Percentiles rank a stretch among this genome's conserved stretches.
Evolutionary conservation across 2,329 filamentous ascomycete species (phyloP).

Genomic region (Penicillium sp.): DNA sequence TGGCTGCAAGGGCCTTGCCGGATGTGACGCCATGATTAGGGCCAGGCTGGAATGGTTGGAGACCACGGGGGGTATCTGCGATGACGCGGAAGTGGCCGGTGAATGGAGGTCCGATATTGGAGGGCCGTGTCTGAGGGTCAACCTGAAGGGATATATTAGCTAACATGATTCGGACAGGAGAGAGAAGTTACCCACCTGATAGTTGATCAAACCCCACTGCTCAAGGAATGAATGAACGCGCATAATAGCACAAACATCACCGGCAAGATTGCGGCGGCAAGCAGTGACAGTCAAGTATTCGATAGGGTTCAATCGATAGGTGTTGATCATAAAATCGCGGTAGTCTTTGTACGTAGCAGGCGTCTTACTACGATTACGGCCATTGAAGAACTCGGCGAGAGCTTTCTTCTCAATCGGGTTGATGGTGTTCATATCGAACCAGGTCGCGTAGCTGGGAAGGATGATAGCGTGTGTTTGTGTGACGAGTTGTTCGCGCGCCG

Average conservation of each 20-base stretch:
- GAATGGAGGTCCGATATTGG: conserved; percentile 91
- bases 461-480: conserved; percentile 94
- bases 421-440: conserved; percentile 97
- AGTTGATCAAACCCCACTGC: conserved; percentile 98
- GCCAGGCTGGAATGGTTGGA: conserved; percentile 92
- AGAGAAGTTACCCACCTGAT: conserved; percentile 65
- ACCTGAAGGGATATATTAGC: conserved; percentile 57
- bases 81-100: conserved; percentile 96
- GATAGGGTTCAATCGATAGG: conserved; percentile 89
- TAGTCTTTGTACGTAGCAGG: conserved; percentile 98
- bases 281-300: conserved; percentile 97
- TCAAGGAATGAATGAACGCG: conserved; percentile 95
- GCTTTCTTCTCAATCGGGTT: conserved; percentile 91
- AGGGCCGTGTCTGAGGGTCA: conserved; percentile 90
- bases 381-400: conserved; percentile 97
- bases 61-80: conserved; percentile 87
- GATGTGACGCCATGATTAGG: conserved; percentile 65
- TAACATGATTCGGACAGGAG: conserved; percentile 26
- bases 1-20: conserved; percentile 61
- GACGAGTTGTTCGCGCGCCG: conserved; percentile 86
- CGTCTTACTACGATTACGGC: conserved; percentile 95
- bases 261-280: conserved; percentile 88
- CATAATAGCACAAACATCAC: conserved; percentile 99
- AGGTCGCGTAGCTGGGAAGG: conserved; percentile 93
- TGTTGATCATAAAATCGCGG: conserved; percentile 99